Conservation (phyloP, 257 asterid genomes). For the Ehretia macrophylla region DNA sequence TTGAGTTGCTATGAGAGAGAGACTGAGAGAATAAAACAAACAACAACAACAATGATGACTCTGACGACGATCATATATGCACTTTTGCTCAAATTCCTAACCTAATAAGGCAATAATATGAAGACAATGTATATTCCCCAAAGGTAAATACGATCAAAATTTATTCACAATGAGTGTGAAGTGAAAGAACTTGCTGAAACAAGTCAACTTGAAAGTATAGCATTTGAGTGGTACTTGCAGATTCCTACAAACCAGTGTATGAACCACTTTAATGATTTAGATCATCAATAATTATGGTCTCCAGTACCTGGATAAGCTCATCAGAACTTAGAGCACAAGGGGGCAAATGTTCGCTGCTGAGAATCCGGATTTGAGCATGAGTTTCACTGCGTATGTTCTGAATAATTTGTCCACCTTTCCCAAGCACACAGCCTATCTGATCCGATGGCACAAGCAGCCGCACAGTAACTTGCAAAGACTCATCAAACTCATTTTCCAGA, state of each 20-base stretch:
- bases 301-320: constrained; percentile 74
- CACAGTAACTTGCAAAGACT: constrained; percentile 38
- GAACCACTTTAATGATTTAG: not conserved
- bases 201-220: not conserved
- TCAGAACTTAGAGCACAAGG: constrained; percentile 88
- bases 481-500: constrained; percentile 46
- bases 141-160: too few species aligned
- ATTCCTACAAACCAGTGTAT: not conserved
- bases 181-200: too few species aligned
- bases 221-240: not conserved
- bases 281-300: not conserved
- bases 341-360: constrained; percentile 79
- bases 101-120: too few species aligned
- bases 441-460: constrained; percentile 55
- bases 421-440: constrained; percentile 54
- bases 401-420: constrained; percentile 51
- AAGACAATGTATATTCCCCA: too few species aligned
- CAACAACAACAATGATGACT: too few species aligned
- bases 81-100: too few species aligned
- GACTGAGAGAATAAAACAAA: not conserved
- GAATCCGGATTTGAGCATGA: constrained; percentile 70
- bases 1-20: too few species aligned
- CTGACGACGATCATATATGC: too few species aligned
- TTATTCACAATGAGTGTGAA: too few species aligned
- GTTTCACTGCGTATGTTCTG: constrained; percentile 55